Evolutionary conservation across 257 asterid species (phyloP).

Genomic region (Cordia subcordata): DNA sequence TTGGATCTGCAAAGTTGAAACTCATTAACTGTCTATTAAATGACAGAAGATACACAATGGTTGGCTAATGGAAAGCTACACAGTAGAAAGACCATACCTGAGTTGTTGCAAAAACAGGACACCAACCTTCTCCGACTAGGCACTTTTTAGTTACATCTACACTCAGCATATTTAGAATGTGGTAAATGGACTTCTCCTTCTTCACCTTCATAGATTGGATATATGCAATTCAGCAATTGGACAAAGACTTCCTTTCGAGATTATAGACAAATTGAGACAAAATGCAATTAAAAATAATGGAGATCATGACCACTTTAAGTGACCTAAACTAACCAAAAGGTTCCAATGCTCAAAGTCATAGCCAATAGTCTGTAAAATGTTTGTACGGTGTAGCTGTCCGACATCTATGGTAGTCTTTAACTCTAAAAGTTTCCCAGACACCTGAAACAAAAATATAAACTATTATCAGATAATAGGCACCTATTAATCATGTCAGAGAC

Average conservation of each 20-base stretch:
- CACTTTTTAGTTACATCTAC: slow-evolving; percentile 60
- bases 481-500: background rate
- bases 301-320: background rate
- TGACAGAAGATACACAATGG: background rate
- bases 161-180: slow-evolving; percentile 54
- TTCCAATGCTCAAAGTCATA: slow-evolving; percentile 54
- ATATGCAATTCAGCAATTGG: slow-evolving; percentile 8
- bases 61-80: slow-evolving; percentile 1
- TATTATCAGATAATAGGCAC: slow-evolving; percentile 6
- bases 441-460: slow-evolving; percentile 27
- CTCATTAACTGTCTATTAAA: slow-evolving; percentile 1
- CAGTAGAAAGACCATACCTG: slow-evolving; percentile 27
- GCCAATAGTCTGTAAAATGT: slow-evolving; percentile 41
- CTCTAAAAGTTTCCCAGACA: slow-evolving; percentile 57
- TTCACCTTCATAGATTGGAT: slow-evolving; percentile 39
- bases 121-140: slow-evolving; percentile 76
- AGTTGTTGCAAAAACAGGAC: slow-evolving; percentile 52
- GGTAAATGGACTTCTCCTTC: slow-evolving; percentile 48
- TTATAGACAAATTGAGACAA: background rate
- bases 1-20: slow-evolving; percentile 34
- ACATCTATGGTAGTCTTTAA: slow-evolving; percentile 51
- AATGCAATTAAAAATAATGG: background rate
- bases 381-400: slow-evolving; percentile 41
- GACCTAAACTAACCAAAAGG: slow-evolving; percentile 40
- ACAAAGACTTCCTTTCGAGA: background rate